Evolutionary conservation across 2,329 filamentous ascomycete species (phyloP), one percentile per base, ranked within the genome.

Genomic region (Mycocentrospora acerina): DNA sequence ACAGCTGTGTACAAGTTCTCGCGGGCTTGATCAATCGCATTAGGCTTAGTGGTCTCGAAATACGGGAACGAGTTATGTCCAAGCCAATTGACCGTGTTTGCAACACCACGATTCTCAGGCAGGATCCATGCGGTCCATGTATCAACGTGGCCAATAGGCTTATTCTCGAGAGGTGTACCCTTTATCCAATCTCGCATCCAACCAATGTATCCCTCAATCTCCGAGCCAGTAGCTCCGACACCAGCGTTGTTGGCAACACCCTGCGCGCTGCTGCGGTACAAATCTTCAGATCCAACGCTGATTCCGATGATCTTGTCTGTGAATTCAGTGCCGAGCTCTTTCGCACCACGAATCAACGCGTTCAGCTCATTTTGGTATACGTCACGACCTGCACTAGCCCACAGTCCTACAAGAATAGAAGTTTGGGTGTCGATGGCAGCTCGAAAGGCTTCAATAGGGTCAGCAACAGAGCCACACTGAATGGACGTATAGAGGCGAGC

Each of bases 21-120:
- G 58, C 80, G 78, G 52, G 77, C 83, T 49, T 82, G 75, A 1
- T 72, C 73, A 56, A 93, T 83, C 48, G 66, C 67, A 71, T 67
- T 66, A 2, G 49, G 48, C 18, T 50, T 56, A 4, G 81, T 85
- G 57, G 75, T 78, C 71, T 95, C 81, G 71, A 83, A 95, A 76
- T 90, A 95, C n/a, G 87, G 78, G 67, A 91, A 94, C 11, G 82
- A 85, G 63, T 95, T 88, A 64, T 90, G 80, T 46, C 89, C 89
- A 43, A 95, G 70, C 77, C 81, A 95, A 73, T 94, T 88, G 46
- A 76, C 72, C 25, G 78, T 79, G 15, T 82, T 73, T 40, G 86
- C 80, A 41, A 94, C 81, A 24, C 76, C 80, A 32, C 71, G 66
- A 76, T 90, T 93, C 61, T 83, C 80, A 28, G 71, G 66, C 65